phyloP scores from a whole-genome alignment of 129 eudicot genomes.

The Mikania micrantha region DNA sequence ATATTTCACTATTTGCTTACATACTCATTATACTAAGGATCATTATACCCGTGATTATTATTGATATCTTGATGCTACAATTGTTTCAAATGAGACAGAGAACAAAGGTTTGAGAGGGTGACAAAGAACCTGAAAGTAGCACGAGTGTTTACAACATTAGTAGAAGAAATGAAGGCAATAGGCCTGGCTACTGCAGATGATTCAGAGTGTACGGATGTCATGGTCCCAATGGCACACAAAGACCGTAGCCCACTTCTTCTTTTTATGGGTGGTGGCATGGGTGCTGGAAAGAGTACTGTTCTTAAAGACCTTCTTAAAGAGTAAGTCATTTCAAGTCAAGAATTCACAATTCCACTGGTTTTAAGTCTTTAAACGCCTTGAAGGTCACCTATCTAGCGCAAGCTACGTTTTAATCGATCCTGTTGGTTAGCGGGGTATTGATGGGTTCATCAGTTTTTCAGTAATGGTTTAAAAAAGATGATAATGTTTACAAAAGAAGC shows the following conservation, averaged over 20 bases:
- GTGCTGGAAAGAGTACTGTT: constrained; percentile 98
- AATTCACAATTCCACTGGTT: too few relatives aligned
- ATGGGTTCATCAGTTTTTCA: too few relatives aligned
- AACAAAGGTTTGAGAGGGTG: constrained; percentile 85
- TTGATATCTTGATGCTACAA: not conserved
- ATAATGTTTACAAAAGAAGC: too few relatives aligned
- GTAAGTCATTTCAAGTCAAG: constrained; percentile 42
- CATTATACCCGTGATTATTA: not conserved
- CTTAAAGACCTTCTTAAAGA: constrained; percentile 91
- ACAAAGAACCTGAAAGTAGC: constrained; percentile 91
- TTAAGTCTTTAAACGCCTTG: too few relatives aligned
- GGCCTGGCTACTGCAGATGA: constrained; percentile 26
- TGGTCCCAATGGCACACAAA: constrained; percentile 41
- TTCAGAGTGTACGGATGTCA: constrained; percentile 27
- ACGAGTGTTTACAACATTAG: constrained; percentile 79
- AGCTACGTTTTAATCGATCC: too few relatives aligned
- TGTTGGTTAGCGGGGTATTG: too few relatives aligned
- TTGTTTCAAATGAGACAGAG: constrained; percentile 44
- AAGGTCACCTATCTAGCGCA: too few relatives aligned
- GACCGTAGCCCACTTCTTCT: constrained; percentile 94
- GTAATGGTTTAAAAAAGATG: too few relatives aligned
- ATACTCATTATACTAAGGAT: not conserved
- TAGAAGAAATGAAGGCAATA: constrained; percentile 41
- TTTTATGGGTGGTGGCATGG: constrained; percentile 99
- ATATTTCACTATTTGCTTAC: not conserved